Evolutionary conservation across 2,329 filamentous ascomycete species (phyloP).

Genomic region (Hortaea werneckii): DNA sequence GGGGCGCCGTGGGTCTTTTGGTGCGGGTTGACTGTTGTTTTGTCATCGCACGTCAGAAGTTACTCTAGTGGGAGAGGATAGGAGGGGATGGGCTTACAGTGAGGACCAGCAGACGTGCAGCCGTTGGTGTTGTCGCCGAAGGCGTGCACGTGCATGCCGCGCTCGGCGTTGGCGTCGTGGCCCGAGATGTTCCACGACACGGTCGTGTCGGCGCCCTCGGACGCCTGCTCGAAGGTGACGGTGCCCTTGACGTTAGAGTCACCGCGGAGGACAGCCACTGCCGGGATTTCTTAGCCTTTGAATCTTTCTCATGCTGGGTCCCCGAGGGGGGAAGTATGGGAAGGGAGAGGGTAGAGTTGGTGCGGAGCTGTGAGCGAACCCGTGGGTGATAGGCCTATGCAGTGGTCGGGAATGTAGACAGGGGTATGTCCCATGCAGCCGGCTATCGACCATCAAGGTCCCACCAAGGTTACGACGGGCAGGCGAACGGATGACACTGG

Average conservation of each 20-base stretch:
- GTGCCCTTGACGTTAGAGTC: constrained; percentile 92
- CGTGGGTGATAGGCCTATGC: no score
- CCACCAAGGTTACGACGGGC: no score
- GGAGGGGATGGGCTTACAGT: constrained; percentile 56
- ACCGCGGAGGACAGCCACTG: constrained; percentile 94
- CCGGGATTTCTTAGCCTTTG: not conserved
- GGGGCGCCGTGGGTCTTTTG: constrained; percentile 87
- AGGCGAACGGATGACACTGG: no score
- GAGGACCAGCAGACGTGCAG: constrained; percentile 94
- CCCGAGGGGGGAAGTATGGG: no score
- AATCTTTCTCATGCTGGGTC: no score
- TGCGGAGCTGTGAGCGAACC: no score
- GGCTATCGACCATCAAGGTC: no score
- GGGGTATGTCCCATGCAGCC: no score
- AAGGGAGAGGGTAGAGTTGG: no score
- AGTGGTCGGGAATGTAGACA: no score
- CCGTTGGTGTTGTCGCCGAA: constrained; percentile 99
- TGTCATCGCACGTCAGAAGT: not conserved
- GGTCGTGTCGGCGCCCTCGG: constrained; percentile 71
- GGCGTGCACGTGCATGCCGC: constrained; percentile 97
- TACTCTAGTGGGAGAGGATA: not conserved
- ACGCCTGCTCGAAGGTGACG: constrained; percentile 87
- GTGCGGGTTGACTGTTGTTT: constrained; percentile 77
- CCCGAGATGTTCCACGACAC: constrained; percentile 88
- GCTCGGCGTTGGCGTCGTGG: constrained; percentile 89